Conservation (phyloP, 208 protist genomes). For the Leishmania lainsoni region DNA sequence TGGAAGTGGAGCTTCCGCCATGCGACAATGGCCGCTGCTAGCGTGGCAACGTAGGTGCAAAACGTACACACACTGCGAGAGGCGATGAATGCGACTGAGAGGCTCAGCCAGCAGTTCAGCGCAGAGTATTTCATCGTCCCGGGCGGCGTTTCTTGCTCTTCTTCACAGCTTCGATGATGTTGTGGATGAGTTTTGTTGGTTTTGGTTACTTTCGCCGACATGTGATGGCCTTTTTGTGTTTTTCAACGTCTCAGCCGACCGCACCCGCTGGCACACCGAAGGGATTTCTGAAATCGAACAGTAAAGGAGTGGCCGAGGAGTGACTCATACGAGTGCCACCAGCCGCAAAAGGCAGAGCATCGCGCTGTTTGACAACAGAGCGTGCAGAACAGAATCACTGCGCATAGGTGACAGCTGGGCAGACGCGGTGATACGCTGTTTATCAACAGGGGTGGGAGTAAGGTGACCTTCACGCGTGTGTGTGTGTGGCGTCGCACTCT, state of each 20-base stretch:
- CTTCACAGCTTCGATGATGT: neutral
- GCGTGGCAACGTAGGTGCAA: neutral
- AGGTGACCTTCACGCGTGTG: neutral
- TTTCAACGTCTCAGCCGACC: neutral
- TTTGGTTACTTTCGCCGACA: neutral
- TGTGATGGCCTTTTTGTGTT: neutral
- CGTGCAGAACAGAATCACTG: neutral
- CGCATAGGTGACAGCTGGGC: neutral
- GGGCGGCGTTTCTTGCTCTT: neutral
- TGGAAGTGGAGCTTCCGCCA: slow-evolving; percentile 28
- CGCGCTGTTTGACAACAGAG: neutral
- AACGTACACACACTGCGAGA: neutral
- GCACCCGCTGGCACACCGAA: neutral
- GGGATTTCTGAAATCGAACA: neutral
- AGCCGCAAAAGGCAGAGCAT: neutral
- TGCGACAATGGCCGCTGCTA: neutral
- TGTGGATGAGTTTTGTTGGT: neutral
- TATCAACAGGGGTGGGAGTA: neutral
- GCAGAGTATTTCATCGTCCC: neutral
- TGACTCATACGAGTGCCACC: neutral
- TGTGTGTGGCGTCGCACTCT: neutral
- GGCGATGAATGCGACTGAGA: neutral
- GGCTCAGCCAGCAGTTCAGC: neutral
- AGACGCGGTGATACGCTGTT: neutral
- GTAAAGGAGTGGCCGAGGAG: neutral